A percentile compares a stretch with the other conserved stretches of the same genome.
Evolutionary conservation across 352 stramenopile genomes (phyloP).

Genomic region (Nannochloropsis limnetica): DNA sequence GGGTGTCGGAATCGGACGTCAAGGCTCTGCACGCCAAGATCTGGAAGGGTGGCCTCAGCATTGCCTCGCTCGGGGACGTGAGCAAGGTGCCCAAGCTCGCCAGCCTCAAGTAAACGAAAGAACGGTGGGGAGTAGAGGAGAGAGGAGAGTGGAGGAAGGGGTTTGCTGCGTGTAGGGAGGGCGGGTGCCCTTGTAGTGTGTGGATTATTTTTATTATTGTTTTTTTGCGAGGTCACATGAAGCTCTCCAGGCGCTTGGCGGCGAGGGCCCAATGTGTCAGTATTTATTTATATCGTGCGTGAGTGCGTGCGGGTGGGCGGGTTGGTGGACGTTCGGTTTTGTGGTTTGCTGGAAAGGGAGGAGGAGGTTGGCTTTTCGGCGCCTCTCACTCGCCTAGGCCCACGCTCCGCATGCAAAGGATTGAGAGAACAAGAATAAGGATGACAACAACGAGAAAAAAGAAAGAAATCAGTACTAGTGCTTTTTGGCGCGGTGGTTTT

Average conservation of each 20-base stretch:
- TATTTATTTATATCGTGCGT: neutral
- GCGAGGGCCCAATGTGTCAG: neutral
- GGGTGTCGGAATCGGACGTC: neutral
- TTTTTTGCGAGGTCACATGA: neutral
- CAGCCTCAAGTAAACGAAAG: neutral
- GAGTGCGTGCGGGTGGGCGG: neutral
- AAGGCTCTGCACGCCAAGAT: slow-evolving; percentile 29
- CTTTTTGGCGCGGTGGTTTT: no score
- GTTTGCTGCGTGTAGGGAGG: neutral
- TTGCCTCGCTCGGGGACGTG: slow-evolving; percentile 33
- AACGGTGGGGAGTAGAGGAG: neutral
- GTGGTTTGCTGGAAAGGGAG: neutral
- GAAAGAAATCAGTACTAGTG: neutral
- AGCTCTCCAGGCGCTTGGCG: neutral
- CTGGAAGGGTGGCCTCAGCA: slow-evolving; percentile 22
- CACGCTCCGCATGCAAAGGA: neutral
- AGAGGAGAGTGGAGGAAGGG: neutral
- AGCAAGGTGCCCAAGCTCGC: slow-evolving; percentile 33
- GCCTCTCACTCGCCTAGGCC: neutral
- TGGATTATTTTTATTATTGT: neutral
- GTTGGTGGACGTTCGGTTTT: neutral
- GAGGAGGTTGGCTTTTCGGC: neutral
- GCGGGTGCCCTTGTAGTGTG: neutral
- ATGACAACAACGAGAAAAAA: neutral
- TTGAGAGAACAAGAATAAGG: neutral